A percentile compares a stretch with the other conserved stretches of the same genome.
Conservation (phyloP, 75 land plant species). For the Sequoia sempervirens region DNA sequence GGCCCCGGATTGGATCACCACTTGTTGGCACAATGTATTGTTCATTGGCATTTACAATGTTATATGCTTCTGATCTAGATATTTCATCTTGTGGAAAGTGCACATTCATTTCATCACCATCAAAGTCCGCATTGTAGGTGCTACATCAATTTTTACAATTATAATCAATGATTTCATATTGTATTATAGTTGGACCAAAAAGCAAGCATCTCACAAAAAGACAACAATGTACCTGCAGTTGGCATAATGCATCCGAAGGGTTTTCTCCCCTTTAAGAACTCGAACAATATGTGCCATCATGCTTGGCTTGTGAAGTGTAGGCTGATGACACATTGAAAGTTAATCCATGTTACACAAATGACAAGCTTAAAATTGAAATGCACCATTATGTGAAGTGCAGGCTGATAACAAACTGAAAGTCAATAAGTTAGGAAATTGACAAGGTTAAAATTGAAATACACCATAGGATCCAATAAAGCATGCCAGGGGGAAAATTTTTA, state of each 20-base stretch:
- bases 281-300: constrained; percentile 90
- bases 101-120: constrained; percentile 98
- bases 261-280: constrained; percentile 86
- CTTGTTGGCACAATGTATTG: constrained; percentile 84
- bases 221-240: constrained; percentile 75
- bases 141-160: constrained; percentile 32
- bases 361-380: neutral
- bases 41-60: constrained; percentile 87
- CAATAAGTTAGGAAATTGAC: constrained; percentile 8
- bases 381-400: constrained; percentile 61
- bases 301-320: constrained; percentile 96
- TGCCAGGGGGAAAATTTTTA: neutral
- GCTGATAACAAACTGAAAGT: constrained; percentile 37
- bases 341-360: constrained; percentile 12
- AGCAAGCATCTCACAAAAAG: neutral
- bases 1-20: constrained; percentile 82
- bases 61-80: constrained; percentile 79
- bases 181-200: neutral
- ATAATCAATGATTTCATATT: neutral
- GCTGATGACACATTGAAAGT: constrained; percentile 36
- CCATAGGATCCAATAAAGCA: neutral
- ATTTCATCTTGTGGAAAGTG: constrained; percentile 98
- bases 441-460: neutral
- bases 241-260: constrained; percentile 92
- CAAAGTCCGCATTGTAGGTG: constrained; percentile 98